Conservation (phyloP, 768 basidiomycete species). For the Brasilioporus rufonigricans region DNA sequence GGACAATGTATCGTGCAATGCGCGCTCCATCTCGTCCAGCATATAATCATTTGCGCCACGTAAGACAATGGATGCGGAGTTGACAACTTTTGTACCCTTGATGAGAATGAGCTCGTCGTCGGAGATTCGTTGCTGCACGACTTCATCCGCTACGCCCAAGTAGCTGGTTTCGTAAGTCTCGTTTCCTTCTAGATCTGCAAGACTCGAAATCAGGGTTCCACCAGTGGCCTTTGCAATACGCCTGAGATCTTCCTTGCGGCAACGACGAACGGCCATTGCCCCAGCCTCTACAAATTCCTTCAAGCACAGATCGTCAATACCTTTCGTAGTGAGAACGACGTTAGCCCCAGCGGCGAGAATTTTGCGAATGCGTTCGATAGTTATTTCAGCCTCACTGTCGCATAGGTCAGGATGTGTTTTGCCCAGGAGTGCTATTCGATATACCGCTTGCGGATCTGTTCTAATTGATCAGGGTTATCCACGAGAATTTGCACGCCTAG, state of each 20-base stretch:
- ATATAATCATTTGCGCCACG: slow-evolving; percentile 99
- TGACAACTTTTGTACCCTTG: slow-evolving; percentile 97
- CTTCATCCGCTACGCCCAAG: slow-evolving; percentile 93
- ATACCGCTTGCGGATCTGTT: slow-evolving; percentile 92
- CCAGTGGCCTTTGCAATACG: slow-evolving; percentile 98
- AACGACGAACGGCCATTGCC: slow-evolving; percentile 96
- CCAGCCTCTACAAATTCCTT: slow-evolving; percentile 99
- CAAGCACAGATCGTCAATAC: slow-evolving; percentile 95
- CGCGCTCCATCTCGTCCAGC: slow-evolving; percentile 99
- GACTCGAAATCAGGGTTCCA: slow-evolving; percentile 85
- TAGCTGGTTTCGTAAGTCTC: slow-evolving; percentile 93
- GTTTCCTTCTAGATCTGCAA: slow-evolving; percentile 96
- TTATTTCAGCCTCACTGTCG: slow-evolving; percentile 89
- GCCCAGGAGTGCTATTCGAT: slow-evolving; percentile 16
- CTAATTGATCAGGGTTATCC: slow-evolving; percentile 93
- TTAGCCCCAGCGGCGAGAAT: slow-evolving; percentile 95
- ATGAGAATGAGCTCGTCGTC: slow-evolving; percentile 97
- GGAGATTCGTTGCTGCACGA: slow-evolving; percentile 94
- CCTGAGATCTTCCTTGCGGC: slow-evolving; percentile 95
- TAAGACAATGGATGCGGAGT: slow-evolving; percentile 86
- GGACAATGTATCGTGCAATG: slow-evolving; percentile 90
- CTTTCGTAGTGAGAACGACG: slow-evolving; percentile 95
- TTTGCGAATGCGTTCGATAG: slow-evolving; percentile 92
- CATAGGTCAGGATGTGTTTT: slow-evolving; percentile 10
- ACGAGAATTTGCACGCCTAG: slow-evolving; percentile 96